Conservation (phyloP, 352 stramenopile genomes). For the Phytophthora megakarya region DNA sequence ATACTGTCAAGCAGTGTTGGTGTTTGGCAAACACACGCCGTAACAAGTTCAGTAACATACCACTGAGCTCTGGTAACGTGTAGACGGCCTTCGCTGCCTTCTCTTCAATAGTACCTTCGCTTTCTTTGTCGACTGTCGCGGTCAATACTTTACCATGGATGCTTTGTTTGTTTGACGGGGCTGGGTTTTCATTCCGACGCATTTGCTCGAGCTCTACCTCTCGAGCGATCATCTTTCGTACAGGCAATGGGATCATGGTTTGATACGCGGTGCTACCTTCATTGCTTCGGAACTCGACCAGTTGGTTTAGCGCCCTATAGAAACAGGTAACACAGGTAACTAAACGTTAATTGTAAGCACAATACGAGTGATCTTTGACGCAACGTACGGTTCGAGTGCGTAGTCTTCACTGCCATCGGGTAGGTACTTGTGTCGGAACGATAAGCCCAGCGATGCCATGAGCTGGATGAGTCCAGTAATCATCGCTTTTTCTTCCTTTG, state of each 20-base stretch:
- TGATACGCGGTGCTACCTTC: slow-evolving; percentile 37
- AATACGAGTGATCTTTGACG: not conserved
- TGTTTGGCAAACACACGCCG: too few relatives aligned
- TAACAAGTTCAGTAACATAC: slow-evolving; percentile 51
- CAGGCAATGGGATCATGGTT: slow-evolving; percentile 55
- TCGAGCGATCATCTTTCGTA: slow-evolving; percentile 80
- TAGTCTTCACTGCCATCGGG: slow-evolving; percentile 77
- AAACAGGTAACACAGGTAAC: not conserved
- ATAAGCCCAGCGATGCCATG: slow-evolving; percentile 80
- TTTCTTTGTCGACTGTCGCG: slow-evolving; percentile 4
- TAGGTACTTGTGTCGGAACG: slow-evolving; percentile 71
- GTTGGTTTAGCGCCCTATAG: slow-evolving; percentile 66
- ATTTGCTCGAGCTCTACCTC: slow-evolving; percentile 85
- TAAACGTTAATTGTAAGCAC: not conserved
- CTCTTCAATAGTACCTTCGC: slow-evolving; percentile 30
- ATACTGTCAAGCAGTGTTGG: too few relatives aligned
- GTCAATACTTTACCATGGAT: slow-evolving; percentile 8
- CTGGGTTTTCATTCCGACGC: slow-evolving; percentile 59
- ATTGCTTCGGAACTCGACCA: slow-evolving; percentile 60
- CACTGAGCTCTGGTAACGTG: slow-evolving; percentile 56
- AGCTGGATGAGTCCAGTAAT: slow-evolving; percentile 73
- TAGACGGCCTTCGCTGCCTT: slow-evolving; percentile 45
- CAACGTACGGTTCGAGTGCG: slow-evolving; percentile 73
- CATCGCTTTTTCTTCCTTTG: slow-evolving; percentile 67
- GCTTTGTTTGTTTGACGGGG: slow-evolving; percentile 11